These are phyloP conservation scores for Claviceps citrina DNA, from an alignment of 2,329 filamentous ascomycete species.

Conservation along the genomic window DNA sequence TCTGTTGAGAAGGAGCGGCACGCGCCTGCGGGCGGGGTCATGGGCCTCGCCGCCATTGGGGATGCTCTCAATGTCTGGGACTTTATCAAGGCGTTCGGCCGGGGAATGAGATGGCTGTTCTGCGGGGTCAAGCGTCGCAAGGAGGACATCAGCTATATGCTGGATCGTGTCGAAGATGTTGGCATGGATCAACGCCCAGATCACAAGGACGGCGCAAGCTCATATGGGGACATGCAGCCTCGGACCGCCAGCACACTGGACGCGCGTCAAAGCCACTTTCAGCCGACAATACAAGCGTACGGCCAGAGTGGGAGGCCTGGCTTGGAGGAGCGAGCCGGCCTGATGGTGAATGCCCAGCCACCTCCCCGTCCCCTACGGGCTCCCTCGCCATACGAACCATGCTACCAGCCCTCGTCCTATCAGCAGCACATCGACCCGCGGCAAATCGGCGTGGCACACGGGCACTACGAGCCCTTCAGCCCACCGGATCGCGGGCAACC, in stretches of 20 bases:
- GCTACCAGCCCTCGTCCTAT: not conserved
- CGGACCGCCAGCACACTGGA: constrained; percentile 2
- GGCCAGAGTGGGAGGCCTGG: constrained; percentile 17
- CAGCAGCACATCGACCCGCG: not conserved
- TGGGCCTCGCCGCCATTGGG: constrained; percentile 48
- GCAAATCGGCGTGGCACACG: constrained; percentile 2
- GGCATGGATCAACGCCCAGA: constrained; percentile 25
- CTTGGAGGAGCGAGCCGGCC: constrained; percentile 26
- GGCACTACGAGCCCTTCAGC: constrained; percentile 1
- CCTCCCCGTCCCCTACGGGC: constrained; percentile 5
- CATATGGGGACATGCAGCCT: constrained; percentile 12
- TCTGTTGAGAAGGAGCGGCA: constrained; percentile 28
- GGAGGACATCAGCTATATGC: constrained; percentile 34
- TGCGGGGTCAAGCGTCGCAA: constrained; percentile 51
- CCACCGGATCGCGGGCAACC: not conserved
- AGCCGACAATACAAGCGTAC: constrained; percentile 15
- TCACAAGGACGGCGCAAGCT: constrained; percentile 8
- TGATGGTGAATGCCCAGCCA: constrained; percentile 22
- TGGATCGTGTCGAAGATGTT: constrained; percentile 11
- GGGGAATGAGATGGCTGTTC: constrained; percentile 68
- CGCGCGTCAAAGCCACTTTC: constrained; percentile 13
- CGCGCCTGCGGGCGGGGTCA: constrained; percentile 46
- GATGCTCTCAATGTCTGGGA: constrained; percentile 74
- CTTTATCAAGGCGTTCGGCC: constrained; percentile 61
- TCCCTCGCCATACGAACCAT: constrained; percentile 1